phyloP scores from a whole-genome alignment of 352 stramenopile species.

The Globisporangium emineosum region DNA sequence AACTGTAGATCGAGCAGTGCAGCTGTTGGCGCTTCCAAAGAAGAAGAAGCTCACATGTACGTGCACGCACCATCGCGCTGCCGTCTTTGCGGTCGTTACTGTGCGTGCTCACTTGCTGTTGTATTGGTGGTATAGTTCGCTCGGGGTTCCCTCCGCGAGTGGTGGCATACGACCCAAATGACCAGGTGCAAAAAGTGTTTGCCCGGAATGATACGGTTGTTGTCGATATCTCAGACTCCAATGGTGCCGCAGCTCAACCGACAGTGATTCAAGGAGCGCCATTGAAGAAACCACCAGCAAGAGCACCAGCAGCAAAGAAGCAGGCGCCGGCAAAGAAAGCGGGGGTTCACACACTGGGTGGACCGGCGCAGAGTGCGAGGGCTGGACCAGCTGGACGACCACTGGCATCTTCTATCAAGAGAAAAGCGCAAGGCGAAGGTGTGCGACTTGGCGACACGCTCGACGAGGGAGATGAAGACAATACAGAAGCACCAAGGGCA shows the following conservation, averaged over 20 bases:
- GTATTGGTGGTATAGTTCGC: slow-evolving; percentile 34
- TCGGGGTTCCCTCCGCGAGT: slow-evolving; percentile 59
- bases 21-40: slow-evolving; percentile 40
- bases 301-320: slow-evolving; percentile 5
- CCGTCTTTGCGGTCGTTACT: not conserved
- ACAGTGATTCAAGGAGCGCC: slow-evolving; percentile 21
- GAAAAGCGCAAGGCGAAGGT: slow-evolving; percentile 40
- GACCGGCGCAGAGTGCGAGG: slow-evolving; percentile 6
- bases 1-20: slow-evolving; percentile 33
- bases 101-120: not conserved
- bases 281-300: slow-evolving; percentile 8
- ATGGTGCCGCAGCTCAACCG: slow-evolving; percentile 12
- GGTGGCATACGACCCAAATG: slow-evolving; percentile 32
- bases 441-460: slow-evolving; percentile 56
- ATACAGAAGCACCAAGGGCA: not conserved
- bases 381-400: no score
- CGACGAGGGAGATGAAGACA: slow-evolving; percentile 23
- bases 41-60: slow-evolving; percentile 50
- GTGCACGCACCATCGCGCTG: slow-evolving; percentile 15
- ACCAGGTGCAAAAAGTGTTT: slow-evolving; percentile 47
- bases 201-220: slow-evolving; percentile 73
- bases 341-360: slow-evolving; percentile 56
- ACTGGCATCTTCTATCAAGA: slow-evolving; percentile 28
- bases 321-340: slow-evolving; percentile 13
- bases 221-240: slow-evolving; percentile 25